A percentile compares a stretch with the other conserved stretches of the same genome.
These are phyloP conservation scores for Rhexocercosporidium sp. DNA, from an alignment of 2,329 filamentous ascomycete genomes.

Conservation along the genomic window DNA sequence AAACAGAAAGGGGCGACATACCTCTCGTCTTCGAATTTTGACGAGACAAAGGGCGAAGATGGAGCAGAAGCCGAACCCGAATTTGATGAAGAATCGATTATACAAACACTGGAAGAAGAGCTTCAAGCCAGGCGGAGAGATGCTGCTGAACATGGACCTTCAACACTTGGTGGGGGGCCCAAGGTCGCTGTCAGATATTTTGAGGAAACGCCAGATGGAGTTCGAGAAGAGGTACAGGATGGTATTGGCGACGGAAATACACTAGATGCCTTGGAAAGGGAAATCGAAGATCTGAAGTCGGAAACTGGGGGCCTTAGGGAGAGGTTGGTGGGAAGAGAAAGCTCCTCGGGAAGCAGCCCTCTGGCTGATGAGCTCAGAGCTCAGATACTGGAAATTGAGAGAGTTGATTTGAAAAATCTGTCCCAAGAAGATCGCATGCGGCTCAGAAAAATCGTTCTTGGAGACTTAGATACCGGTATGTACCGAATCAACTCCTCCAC, in stretches of 20 bases:
- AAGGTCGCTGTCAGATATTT: slow-evolving; percentile 33
- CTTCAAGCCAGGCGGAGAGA: slow-evolving; percentile 12
- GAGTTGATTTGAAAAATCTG: slow-evolving; percentile 19
- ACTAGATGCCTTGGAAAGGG: slow-evolving; percentile 15
- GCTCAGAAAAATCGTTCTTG: slow-evolving; percentile 17
- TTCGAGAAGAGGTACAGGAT: slow-evolving; percentile 32
- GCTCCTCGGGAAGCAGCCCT: neutral
- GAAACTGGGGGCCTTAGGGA: slow-evolving; percentile 2
- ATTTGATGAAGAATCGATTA: slow-evolving; percentile 5
- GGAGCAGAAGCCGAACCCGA: neutral
- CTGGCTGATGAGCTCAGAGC: slow-evolving; percentile 6
- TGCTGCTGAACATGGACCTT: slow-evolving; percentile 6
- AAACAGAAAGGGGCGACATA: slow-evolving; percentile 13
- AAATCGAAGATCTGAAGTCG: slow-evolving; percentile 15
- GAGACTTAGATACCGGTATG: slow-evolving; percentile 10
- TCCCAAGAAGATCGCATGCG: slow-evolving; percentile 21
- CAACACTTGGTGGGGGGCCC: slow-evolving; percentile 4
- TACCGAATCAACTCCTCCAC: neutral
- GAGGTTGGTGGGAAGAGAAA: neutral
- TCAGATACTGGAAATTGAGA: slow-evolving; percentile 4
- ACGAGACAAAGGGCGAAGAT: neutral
- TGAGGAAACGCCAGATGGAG: slow-evolving; percentile 39
- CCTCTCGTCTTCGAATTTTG: neutral
- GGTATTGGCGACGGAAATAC: slow-evolving; percentile 28
- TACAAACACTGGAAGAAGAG: slow-evolving; percentile 7